Base-by-base conservation (phyloP, 805 yeast species). In the Myxozyma sirexii region DNA sequence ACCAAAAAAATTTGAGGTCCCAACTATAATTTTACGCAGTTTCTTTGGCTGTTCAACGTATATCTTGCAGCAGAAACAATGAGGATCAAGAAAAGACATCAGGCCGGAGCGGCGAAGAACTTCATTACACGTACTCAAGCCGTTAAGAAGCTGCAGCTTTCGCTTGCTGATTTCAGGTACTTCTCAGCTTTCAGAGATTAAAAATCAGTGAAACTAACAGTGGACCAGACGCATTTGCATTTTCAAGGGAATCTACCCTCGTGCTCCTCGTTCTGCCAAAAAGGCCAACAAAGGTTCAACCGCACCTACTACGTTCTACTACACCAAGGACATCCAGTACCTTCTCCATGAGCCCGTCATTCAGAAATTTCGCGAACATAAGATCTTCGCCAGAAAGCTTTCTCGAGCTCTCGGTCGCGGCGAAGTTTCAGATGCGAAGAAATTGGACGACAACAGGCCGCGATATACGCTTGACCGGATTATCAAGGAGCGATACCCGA, bases 281-380 rank as follows among this genome's bases (percentile, higher is more conserved):
- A 92, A 90, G 80, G 97, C 97, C 61, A 93, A 91, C 76, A 94
- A 90, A 76, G 98, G 99, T 23, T 88, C 97, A n/a, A 90, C 97
- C 6, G 96, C 96, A 26, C 96, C 96, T 48, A 87, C 88, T 24
- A 94, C 99, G 2, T 96, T 94, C 74, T 94, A 94, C 77, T 93
- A 91, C 74, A 75, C 87, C 65, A 94, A 91, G 75, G 99, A 94
- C 74, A 94, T 94, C 66, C 97, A 92, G 75, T 94, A 93, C 74
- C 79, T 94, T 68, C 77, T 90, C 79, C 99, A 94, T 74, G 99
- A 94, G 77, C 98, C 98, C 3, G 88, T 94, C 26, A 80, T 94
- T 69, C 82, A 81, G 63, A 91, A 89, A 75, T 94, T 94, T 76
- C 84, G 99, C 77, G 97, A 92, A 61, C 98, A 94, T 77, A 94